Base-by-base conservation (phyloP, 2,329 filamentous ascomycete genomes). In the Chaetomiaceae sp. region DNA sequence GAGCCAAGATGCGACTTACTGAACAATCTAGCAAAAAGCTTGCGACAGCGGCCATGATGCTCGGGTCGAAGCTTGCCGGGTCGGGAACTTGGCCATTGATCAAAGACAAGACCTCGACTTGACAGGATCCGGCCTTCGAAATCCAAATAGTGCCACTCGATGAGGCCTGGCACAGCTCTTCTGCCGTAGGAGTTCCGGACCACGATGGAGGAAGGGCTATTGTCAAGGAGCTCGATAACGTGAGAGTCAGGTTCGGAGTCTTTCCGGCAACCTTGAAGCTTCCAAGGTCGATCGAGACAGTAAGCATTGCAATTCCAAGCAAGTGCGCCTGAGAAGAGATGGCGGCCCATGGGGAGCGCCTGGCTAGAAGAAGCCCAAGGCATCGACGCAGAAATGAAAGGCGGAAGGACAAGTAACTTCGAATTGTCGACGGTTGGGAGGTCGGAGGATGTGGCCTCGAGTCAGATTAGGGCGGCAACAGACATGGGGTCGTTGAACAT, bases 101-200 rank as follows among this genome's bases (percentile, higher is more conserved):
- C n/a, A 50, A 14, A 6, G 53, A 57, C 39, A 22, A 22, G 20
- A 64, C 44, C 4, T 63, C 53, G n/a, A 64, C 29, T 38, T 43
- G 53, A 40, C 61, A 64, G 33, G 58, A 60, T 7, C 61, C 57
- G 12, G 59, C 58, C 47, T 62, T 63, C 0, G 63, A 54, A 27
- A 65, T 53, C 61, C 62, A 65, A 12, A 65, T 36, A 1, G 47
- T 38, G 1, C 62, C 63, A 1, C 38, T 17, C 11, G 51, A 46
- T 0, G 49, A 59, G 14, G 56, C 53, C 6, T 55, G 37, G 17
- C 6, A 47, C 11, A 63, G 37, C 6, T 54, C 58, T 5, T 51
- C 17, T 4, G 58, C 54, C 4, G 52, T 59, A 4, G 52, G 25
- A 4, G 25, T 9, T 6, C 23, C n/a, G 0, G 38, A 6, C 51